Base-by-base conservation (phyloP, 1,284 basidiomycete species). In the Tetrapyrgos nigripes region DNA sequence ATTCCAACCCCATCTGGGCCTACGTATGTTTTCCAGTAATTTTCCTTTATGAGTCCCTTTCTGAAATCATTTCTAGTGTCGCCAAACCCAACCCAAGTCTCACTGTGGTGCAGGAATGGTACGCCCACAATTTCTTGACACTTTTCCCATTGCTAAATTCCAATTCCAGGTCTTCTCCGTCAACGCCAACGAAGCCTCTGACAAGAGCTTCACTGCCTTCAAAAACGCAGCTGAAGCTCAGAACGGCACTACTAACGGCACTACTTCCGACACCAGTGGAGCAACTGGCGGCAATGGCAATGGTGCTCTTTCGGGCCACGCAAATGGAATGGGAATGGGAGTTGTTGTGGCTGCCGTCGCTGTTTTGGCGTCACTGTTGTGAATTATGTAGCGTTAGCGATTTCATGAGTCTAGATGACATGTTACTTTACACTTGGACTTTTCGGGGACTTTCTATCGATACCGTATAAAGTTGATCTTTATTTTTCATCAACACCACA, bases 161-260 rank as follows among this genome's bases (percentile, higher is more conserved):
- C n/a, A n/a, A n/a, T n/a, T 21, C 8, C 27, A 19, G 27, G 26
- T 50, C 8, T 40, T 40, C 37, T 40, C 37, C 19, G 48, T n/a
- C 23, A 50, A 50, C 27, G 27, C 27, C 3, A 63, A 68, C 5
- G 59, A 68, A 33, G 53, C 55, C 14, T 58, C 64, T 28, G 60
- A 62, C 40, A 77, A 79, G 63, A 81, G 69, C 58, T 83, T 82
- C 65, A 72, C 67, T 11, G 79, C 79, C 1, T 83, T 79, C 72
- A 62, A 75, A 51, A 68, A 71, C 1, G 62, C 63, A 27, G 76
- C 77, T 6, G 65, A 64, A 55, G 58, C 63, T 33, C 64, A 65
- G 50, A 71, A 70, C 56, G 70, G 68, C 46, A 71, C 35, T 33
- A 23, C 24, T 28, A 43, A 4, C 11, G 4, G 2, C 33, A 43